These are phyloP conservation scores for Dryas integrifolia DNA, from an alignment of 331 rosid genomes.

Conservation along the genomic window DNA sequence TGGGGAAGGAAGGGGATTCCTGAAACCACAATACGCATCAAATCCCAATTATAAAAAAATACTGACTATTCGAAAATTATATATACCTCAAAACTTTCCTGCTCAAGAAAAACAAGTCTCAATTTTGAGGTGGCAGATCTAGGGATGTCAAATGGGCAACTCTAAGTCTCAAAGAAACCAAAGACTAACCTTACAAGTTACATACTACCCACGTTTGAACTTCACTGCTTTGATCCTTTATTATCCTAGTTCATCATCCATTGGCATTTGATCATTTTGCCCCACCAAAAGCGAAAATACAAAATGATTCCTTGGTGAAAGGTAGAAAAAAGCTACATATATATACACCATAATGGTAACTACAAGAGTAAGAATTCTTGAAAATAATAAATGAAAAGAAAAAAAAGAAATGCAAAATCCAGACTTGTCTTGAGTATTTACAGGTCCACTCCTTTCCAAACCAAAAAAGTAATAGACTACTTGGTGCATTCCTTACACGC, in stretches of 20 bases:
- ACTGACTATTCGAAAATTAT: too few species aligned
- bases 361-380: neutral
- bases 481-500: neutral
- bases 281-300: neutral
- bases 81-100: too few species aligned
- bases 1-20: neutral
- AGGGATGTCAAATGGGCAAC: too few species aligned
- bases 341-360: neutral
- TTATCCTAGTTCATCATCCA: neutral
- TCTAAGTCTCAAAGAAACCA: neutral
- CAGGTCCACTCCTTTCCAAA: conserved; percentile 12
- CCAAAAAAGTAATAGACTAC: neutral
- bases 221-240: neutral
- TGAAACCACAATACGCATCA: neutral
- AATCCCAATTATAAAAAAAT: neutral
- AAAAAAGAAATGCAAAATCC: neutral
- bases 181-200: too few species aligned
- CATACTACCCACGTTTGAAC: neutral
- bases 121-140: neutral
- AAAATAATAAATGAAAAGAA: neutral
- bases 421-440: conserved; percentile 2
- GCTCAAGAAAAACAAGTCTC: neutral
- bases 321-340: neutral
- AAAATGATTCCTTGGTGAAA: neutral
- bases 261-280: neutral